phyloP scores from a whole-genome alignment of 805 yeast species.

The Lipomyces sp. region DNA sequence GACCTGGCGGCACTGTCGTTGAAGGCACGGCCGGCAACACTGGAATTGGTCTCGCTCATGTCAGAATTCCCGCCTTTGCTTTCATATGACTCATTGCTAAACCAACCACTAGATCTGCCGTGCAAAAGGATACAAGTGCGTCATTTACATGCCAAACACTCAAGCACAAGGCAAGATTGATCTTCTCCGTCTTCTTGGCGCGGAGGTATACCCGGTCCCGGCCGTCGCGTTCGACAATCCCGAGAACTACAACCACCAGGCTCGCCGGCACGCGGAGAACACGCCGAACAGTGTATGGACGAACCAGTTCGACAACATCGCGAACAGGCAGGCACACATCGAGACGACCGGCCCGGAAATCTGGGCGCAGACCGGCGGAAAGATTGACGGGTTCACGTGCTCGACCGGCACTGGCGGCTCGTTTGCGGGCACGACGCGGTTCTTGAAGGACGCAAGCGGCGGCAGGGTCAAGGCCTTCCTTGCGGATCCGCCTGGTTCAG shows the following conservation, averaged over 20 bases:
- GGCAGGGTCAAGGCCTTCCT: conserved; percentile 61
- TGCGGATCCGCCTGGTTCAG: conserved; percentile 95
- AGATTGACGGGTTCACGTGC: conserved; percentile 81
- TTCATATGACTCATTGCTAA: background rate
- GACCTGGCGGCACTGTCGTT: conserved; percentile 80
- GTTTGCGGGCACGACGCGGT: conserved; percentile 79
- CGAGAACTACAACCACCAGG: conserved; percentile 81
- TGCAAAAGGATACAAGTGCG: conserved; percentile 76
- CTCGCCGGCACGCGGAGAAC: conserved; percentile 74
- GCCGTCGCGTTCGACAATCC: conserved; percentile 82
- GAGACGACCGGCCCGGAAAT: conserved; percentile 92
- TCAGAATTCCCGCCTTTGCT: conserved; percentile 16
- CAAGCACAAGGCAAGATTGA: conserved; percentile 79
- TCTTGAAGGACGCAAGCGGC: conserved; percentile 63
- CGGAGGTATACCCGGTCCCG: conserved; percentile 85
- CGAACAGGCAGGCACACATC: conserved; percentile 83
- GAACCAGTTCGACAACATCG: conserved; percentile 84
- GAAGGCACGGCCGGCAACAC: conserved; percentile 97
- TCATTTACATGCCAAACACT: conserved; percentile 88
- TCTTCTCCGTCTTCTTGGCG: conserved; percentile 70
- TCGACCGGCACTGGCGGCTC: conserved; percentile 94
- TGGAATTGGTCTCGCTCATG: conserved; percentile 84
- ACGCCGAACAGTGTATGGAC: conserved; percentile 86
- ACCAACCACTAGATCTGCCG: conserved; percentile 53
- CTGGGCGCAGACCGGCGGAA: conserved; percentile 76